A percentile compares a stretch with the other conserved stretches of the same genome.
phyloP scores from a whole-genome alignment of 768 basidiomycete genomes.

The Naganishia vaughanmartiniae region DNA sequence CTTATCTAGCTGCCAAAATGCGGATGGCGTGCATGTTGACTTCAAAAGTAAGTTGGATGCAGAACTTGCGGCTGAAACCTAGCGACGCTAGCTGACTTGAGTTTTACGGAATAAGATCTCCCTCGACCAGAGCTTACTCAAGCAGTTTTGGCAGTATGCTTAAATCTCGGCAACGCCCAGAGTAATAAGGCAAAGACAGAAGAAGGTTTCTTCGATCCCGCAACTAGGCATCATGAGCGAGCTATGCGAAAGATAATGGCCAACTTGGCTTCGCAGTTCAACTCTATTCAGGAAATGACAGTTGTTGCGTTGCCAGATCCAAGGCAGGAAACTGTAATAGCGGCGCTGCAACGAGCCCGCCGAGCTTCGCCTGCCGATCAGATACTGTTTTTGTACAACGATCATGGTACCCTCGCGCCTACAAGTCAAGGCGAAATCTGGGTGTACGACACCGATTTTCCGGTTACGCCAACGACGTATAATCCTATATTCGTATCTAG shows the following conservation, averaged over 20 bases:
- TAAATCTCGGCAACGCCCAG: constrained; percentile 29
- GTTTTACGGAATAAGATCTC: not conserved
- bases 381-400: constrained; percentile 33
- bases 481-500: constrained; percentile 31
- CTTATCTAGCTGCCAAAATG: not conserved
- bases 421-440: constrained; percentile 32
- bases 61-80: too few relatives aligned
- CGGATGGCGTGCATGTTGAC: not conserved
- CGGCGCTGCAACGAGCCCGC: constrained; percentile 15
- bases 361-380: constrained; percentile 21
- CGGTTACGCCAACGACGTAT: constrained; percentile 31
- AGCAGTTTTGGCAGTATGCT: constrained; percentile 31
- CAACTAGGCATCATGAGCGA: constrained; percentile 31
- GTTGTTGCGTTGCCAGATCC: constrained; percentile 30
- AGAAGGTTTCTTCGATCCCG: constrained; percentile 33
- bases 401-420: constrained; percentile 33
- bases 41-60: not conserved
- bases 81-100: not conserved
- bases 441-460: constrained; percentile 34
- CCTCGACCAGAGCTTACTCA: constrained; percentile 20
- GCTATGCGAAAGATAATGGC: constrained; percentile 33
- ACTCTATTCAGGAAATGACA: constrained; percentile 27
- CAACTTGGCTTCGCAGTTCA: constrained; percentile 22
- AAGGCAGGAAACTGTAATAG: constrained; percentile 22
- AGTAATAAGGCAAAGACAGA: constrained; percentile 20